A percentile compares a stretch with the other conserved stretches of the same genome.
Evolutionary conservation across 768 basidiomycete species (phyloP).

Genomic region (Lactarius deliciosus): DNA sequence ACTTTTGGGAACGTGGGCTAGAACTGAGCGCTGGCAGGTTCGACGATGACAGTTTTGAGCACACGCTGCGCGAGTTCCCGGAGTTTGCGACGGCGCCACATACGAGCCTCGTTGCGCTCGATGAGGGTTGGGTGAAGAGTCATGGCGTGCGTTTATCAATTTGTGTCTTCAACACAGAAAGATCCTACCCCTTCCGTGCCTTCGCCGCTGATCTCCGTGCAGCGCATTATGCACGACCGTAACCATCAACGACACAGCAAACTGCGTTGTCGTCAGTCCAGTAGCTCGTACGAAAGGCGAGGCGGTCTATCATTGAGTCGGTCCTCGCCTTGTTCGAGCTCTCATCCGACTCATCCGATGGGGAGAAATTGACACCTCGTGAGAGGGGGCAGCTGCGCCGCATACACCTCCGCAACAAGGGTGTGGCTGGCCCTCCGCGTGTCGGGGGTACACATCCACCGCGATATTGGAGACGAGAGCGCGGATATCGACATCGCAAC

Average conservation of each 20-base stretch:
- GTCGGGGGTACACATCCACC: constrained; percentile 51
- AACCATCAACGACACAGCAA: constrained; percentile 43
- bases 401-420: constrained; percentile 50
- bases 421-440: constrained; percentile 31
- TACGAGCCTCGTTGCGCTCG: constrained; percentile 53
- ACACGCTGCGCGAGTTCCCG: constrained; percentile 77
- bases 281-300: constrained; percentile 53
- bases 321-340: constrained; percentile 38
- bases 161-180: constrained; percentile 44
- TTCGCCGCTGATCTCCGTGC: constrained; percentile 44
- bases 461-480: constrained; percentile 60
- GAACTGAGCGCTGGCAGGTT: constrained; percentile 35
- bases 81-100: constrained; percentile 51
- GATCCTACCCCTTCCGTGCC: constrained; percentile 53
- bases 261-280: constrained; percentile 56
- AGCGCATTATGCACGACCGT: constrained; percentile 39
- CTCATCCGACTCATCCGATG: constrained; percentile 40
- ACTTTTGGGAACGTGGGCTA: neutral
- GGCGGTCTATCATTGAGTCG: constrained; percentile 51
- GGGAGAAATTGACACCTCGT: constrained; percentile 42
- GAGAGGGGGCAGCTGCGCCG: constrained; percentile 42
- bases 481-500: constrained; percentile 55
- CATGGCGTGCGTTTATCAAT: constrained; percentile 87
- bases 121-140: constrained; percentile 94
- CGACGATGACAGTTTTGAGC: constrained; percentile 89